Base-by-base conservation (phyloP, 495 filamentous ascomycete species). In the Neurospora discreta region DNA sequence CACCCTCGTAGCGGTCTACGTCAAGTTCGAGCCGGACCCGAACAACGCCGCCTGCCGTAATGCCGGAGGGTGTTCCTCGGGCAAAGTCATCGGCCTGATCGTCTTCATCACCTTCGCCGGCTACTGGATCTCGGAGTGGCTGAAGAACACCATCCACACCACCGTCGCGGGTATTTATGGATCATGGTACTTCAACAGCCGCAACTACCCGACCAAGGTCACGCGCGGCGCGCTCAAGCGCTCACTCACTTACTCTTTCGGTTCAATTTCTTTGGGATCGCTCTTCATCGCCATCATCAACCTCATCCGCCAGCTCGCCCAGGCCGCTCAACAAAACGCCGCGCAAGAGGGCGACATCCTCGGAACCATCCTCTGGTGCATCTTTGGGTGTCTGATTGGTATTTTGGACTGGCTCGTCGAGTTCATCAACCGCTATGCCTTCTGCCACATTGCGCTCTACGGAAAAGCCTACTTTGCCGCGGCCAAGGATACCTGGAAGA, bases 131-230 rank as follows among this genome's bases (percentile, higher is more conserved):
- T 91, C 90, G 33, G 94, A 97, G 78, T 93, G 91, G 87, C 78
- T 97, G 71, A 97, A 97, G 82, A 97, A 97, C 79, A 92, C 90
- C 18, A 91, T 97, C 42, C 94, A 98, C 80, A 90, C 89, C 39
- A 93, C 90, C 26, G 90, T 97, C 76, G 91, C 92, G 0, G 93
- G 95, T 13, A 90, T 97, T 15, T 97, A 97, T 74, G 94, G 93
- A 0, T 91, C 91, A 2, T 97, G 94, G 94, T 98, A 97, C 81
- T 97, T 97, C 83, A 90, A 85, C 74, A 82, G 84, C 41, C 82
- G 86, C 20, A 91, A 91, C 60, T 90, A 92, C 78, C 93, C 93
- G 5, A 88, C 83, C 58, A 88, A 88, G 13, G 89, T 92, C 7
- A 97, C 95, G 2, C 85, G 92, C 8, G 92, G 93, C 18, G 90